phyloP scores from a whole-genome alignment of 177 flowering plant genomes.

The Vitis hybrid region DNA sequence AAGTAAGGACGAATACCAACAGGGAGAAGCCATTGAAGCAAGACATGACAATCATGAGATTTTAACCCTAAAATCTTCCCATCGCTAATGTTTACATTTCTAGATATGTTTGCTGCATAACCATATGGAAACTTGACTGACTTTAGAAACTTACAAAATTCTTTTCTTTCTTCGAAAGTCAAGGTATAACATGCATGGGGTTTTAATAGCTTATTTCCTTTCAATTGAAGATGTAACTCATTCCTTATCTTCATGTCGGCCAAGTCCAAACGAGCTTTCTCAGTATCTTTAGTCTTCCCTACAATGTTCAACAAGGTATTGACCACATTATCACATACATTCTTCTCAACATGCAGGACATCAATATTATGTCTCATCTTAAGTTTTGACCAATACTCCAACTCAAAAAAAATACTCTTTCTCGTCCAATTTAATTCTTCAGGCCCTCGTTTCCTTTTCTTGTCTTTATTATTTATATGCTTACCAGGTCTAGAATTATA shows the following conservation, averaged over 20 bases:
- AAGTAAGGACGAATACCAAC: background rate
- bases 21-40: background rate
- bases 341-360: no score
- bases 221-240: no score
- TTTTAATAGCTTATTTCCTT: no score
- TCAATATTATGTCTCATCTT: conserved; percentile 1
- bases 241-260: no score
- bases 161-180: no score
- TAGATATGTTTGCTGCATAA: background rate
- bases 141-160: background rate
- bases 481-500: background rate
- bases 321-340: background rate
- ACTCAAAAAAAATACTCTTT: background rate
- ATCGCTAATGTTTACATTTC: background rate
- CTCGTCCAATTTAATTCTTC: background rate
- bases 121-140: background rate
- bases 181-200: no score
- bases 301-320: no score
- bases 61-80: background rate
- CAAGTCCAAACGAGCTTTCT: no score
- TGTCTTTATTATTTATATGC: background rate
- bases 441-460: background rate
- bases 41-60: background rate
- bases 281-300: no score
- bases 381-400: background rate